These are phyloP conservation scores for Amphirosellinia nigrospora DNA, from an alignment of 495 filamentous ascomycete genomes.

Conservation along the genomic window DNA sequence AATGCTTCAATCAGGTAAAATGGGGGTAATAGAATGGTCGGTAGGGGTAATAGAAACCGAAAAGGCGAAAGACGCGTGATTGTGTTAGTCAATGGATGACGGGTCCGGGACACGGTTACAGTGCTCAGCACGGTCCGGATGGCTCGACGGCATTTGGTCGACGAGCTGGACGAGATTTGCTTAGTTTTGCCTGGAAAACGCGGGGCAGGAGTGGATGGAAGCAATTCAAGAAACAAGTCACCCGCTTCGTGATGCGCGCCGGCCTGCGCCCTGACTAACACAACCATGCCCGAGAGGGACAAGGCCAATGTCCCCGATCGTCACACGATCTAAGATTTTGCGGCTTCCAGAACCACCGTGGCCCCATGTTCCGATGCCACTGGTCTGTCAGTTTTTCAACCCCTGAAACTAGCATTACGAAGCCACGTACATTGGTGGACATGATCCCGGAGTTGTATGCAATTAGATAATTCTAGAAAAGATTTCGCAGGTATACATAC, in stretches of 20 bases:
- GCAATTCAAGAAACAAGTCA: slow-evolving; percentile 20
- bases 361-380: slow-evolving; percentile 27
- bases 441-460: not conserved
- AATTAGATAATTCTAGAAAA: slow-evolving; percentile 7
- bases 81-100: slow-evolving; percentile 27
- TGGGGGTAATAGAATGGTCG: slow-evolving; percentile 38
- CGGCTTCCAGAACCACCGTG: slow-evolving; percentile 29
- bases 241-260: slow-evolving; percentile 23
- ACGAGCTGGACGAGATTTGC: not conserved
- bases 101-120: slow-evolving; percentile 20
- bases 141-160: slow-evolving; percentile 18
- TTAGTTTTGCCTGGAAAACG: slow-evolving; percentile 2
- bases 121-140: slow-evolving; percentile 24
- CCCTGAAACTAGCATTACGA: slow-evolving; percentile 15
- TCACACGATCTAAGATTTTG: slow-evolving; percentile 31
- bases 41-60: slow-evolving; percentile 33
- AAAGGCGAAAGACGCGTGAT: slow-evolving; percentile 21
- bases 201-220: slow-evolving; percentile 22
- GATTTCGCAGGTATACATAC: too few relatives aligned
- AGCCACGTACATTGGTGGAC: slow-evolving; percentile 12
- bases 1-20: slow-evolving; percentile 44
- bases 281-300: slow-evolving; percentile 27
- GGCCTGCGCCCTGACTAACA: slow-evolving; percentile 12
- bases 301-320: slow-evolving; percentile 20
- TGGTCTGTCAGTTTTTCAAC: slow-evolving; percentile 30